Evolutionary conservation across 2,329 filamentous ascomycete genomes (phyloP), one percentile per base, ranked within the genome.

Genomic region (Lecanosticta acicola): DNA sequence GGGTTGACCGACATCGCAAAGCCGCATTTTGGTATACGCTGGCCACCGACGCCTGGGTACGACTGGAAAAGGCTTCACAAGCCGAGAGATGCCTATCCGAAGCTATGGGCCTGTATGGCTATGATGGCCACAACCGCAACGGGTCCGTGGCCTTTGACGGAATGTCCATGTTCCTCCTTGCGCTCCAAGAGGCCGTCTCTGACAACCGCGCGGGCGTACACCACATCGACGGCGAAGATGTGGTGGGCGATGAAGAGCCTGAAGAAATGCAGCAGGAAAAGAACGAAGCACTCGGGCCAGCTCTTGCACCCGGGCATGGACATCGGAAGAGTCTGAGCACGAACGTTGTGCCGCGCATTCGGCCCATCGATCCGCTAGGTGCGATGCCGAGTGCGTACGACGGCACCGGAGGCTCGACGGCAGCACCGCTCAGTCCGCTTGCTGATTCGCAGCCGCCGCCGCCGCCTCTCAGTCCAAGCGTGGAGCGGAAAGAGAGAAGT

Each of bases 11-110:
- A 50, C 78, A 77, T 49, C 78, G 93, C 39, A 98, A 96, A 71
- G 86, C 90, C 2, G 93, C 87, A 0, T 78, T 94, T 53, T 98
- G 90, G 90, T 85, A 83, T 55, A 76, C 93, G 17, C 75, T 95
- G 32, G 85, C 87, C 1, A 83, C 89, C 0, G 85, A 95, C 58
- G 78, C 82, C 1, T 98, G 93, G 93, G 73, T 91, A 44, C 77
- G 78, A 41, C 78, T 90, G 51, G 80, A 78, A 26, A 90, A 91
- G 61, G 81, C 81, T 43, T 79, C 85, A 11, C 85, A 94, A 60
- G 86, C 89, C 1, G 85, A 87, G 55, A 77, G 79, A 47, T 87
- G 86, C 53, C 75, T 97, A 1, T 81, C 85, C 39, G 80, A 85
- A 54, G 87, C 87, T 0, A 66, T 75, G 38, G 64, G 67, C 9